A percentile compares a stretch with the other conserved stretches of the same genome.
phyloP scores from a whole-genome alignment of 345 rosid genomes.

The Eucalyptus sp. region DNA sequence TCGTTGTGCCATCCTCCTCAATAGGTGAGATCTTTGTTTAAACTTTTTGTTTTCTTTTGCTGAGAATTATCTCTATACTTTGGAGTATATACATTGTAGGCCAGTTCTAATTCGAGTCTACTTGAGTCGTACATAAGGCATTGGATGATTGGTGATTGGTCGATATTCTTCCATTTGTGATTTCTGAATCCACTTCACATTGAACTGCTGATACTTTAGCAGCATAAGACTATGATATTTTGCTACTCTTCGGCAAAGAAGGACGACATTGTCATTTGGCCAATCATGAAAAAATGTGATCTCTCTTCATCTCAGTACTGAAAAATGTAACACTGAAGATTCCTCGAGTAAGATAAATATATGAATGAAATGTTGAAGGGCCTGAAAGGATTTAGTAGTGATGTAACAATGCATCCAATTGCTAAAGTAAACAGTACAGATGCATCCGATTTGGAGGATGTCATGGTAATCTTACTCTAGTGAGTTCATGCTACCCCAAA shows the following conservation, averaged over 20 bases:
- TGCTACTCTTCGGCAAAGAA: neutral
- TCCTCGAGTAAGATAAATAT: neutral
- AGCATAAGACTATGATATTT: neutral
- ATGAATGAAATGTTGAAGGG: neutral
- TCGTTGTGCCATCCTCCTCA: slow-evolving; percentile 42
- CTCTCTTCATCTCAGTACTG: neutral
- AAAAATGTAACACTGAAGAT: neutral
- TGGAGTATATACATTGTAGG: neutral
- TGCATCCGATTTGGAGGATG: neutral
- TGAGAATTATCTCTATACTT: neutral
- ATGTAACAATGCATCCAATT: neutral
- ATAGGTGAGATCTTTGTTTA: slow-evolving; percentile 16
- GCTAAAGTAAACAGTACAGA: neutral
- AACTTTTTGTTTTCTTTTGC: neutral
- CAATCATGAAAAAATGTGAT: neutral
- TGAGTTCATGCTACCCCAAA: neutral
- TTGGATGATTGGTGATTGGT: neutral
- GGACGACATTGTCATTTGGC: neutral
- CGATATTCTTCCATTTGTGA: neutral
- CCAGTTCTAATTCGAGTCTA: neutral
- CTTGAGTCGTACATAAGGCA: neutral
- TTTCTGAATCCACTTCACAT: neutral
- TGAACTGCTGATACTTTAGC: neutral
- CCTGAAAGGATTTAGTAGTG: neutral
- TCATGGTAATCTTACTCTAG: neutral